These are phyloP conservation scores for Groenewaldozyma auringiensis DNA, from an alignment of 1,139 yeast genomes.

Conservation along the genomic window DNA sequence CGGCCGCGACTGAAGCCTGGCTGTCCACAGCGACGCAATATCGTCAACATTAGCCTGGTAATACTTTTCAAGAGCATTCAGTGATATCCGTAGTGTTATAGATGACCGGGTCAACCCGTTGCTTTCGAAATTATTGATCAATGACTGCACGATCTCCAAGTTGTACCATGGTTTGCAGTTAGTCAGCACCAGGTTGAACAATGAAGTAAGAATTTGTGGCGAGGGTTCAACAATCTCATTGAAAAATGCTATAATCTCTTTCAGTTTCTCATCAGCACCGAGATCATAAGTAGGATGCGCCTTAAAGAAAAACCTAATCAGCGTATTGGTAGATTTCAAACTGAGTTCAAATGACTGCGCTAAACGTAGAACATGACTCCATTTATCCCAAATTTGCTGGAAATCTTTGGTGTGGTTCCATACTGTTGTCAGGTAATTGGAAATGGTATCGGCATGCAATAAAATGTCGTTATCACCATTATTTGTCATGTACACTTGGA, in stretches of 20 bases:
- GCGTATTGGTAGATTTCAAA: constrained; percentile 44
- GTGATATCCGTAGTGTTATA: constrained; percentile 66
- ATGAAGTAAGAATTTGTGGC: constrained; percentile 57
- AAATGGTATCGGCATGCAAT: neutral
- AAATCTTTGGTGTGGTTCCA: constrained; percentile 50
- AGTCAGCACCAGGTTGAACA: constrained; percentile 69
- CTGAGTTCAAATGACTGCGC: neutral
- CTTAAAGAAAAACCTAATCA: constrained; percentile 61
- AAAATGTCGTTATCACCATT: neutral
- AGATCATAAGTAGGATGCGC: constrained; percentile 47
- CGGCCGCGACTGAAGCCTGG: neutral
- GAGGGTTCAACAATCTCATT: constrained; percentile 37
- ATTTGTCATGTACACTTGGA: constrained; percentile 51
- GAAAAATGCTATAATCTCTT: constrained; percentile 50
- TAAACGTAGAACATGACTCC: constrained; percentile 38
- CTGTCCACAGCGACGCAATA: constrained; percentile 47
- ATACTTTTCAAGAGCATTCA: constrained; percentile 49
- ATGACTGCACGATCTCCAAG: constrained; percentile 53
- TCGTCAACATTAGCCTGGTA: constrained; percentile 52
- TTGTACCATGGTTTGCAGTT: constrained; percentile 58
- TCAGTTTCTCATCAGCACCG: constrained; percentile 52
- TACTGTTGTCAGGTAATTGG: constrained; percentile 51
- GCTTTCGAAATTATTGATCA: constrained; percentile 53
- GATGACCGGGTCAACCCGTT: constrained; percentile 56
- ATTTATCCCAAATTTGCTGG: constrained; percentile 51